A percentile compares a stretch with the other conserved stretches of the same genome.
These are phyloP conservation scores for Daldinia eschscholtzii DNA, from an alignment of 2,329 filamentous ascomycete genomes.

Conservation along the genomic window DNA sequence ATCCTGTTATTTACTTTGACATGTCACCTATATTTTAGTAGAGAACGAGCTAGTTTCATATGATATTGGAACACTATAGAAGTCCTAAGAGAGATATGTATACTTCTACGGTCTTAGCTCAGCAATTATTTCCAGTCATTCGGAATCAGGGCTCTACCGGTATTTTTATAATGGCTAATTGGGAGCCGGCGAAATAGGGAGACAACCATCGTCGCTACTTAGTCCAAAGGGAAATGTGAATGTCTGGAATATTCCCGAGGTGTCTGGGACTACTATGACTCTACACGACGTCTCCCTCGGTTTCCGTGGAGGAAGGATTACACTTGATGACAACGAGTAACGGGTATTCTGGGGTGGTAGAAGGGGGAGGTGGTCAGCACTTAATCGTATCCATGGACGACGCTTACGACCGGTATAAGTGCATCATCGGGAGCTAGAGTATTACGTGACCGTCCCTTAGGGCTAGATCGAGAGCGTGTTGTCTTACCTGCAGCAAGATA, in stretches of 20 bases:
- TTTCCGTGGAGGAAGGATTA: background rate
- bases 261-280: background rate
- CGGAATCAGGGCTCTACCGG: too few relatives aligned
- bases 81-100: too few relatives aligned
- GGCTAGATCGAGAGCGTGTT: background rate
- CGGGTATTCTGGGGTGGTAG: background rate
- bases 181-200: background rate
- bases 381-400: conserved; percentile 23
- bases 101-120: too few relatives aligned
- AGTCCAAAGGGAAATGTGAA: background rate
- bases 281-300: background rate
- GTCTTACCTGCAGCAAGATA: conserved; percentile 22
- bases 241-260: background rate
- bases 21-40: background rate
- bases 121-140: too few relatives aligned
- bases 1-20: background rate
- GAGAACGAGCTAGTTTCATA: too few relatives aligned
- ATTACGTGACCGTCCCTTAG: background rate
- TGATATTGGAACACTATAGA: background rate
- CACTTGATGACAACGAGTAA: background rate
- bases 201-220: background rate
- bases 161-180: too few relatives aligned
- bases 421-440: background rate
- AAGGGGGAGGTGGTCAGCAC: conserved; percentile 30
- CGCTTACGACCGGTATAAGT: conserved; percentile 16